phyloP scores from a whole-genome alignment of 2,329 filamentous ascomycete species.

The Lojkania enalia region DNA sequence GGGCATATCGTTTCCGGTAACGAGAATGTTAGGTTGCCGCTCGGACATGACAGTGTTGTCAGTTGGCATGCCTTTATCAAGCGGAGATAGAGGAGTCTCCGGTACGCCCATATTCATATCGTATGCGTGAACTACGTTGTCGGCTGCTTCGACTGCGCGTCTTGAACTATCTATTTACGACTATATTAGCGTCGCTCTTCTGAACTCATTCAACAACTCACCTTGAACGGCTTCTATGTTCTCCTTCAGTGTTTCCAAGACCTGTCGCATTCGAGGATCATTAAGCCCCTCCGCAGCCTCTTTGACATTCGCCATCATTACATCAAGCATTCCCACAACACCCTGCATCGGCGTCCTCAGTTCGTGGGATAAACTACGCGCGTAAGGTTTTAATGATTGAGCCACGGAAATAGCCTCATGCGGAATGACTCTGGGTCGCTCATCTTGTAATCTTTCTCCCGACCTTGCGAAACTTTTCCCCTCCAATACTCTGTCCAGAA shows the following conservation, averaged over 20 bases:
- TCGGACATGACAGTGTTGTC: slow-evolving; percentile 38
- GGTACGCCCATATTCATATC: slow-evolving; percentile 76
- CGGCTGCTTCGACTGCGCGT: slow-evolving; percentile 71
- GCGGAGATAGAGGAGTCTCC: slow-evolving; percentile 59
- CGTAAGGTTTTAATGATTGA: slow-evolving; percentile 71
- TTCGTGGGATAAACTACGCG: slow-evolving; percentile 72
- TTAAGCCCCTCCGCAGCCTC: slow-evolving; percentile 63
- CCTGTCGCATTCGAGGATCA: slow-evolving; percentile 54
- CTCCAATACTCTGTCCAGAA: slow-evolving; percentile 61
- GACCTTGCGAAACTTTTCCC: slow-evolving; percentile 50
- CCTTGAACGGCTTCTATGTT: slow-evolving; percentile 74
- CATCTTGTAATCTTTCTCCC: slow-evolving; percentile 22
- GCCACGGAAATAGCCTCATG: slow-evolving; percentile 60
- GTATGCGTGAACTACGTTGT: slow-evolving; percentile 76
- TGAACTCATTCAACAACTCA: slow-evolving; percentile 30
- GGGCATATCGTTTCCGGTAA: slow-evolving; percentile 48
- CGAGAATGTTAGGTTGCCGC: slow-evolving; percentile 49
- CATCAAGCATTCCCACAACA: slow-evolving; percentile 74
- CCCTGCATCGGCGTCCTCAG: slow-evolving; percentile 75
- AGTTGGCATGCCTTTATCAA: slow-evolving; percentile 34
- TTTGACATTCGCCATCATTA: slow-evolving; percentile 73
- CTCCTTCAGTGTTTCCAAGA: slow-evolving; percentile 66
- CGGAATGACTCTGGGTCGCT: slow-evolving; percentile 53
- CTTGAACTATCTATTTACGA: slow-evolving; percentile 65
- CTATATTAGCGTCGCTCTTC: slow-evolving; percentile 5